Base-by-base conservation (phyloP, 106 monocot species). In the Dendrobium nobile region DNA sequence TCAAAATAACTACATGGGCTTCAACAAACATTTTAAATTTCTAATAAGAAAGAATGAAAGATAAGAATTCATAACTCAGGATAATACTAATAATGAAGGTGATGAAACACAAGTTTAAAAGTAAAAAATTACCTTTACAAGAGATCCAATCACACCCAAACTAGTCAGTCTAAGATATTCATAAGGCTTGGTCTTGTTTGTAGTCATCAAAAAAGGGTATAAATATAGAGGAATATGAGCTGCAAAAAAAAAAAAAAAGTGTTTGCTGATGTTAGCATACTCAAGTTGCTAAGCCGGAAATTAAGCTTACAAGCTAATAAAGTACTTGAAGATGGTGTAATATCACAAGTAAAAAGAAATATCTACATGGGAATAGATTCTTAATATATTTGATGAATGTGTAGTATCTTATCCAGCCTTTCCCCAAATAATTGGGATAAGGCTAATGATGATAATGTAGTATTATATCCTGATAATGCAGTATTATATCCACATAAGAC, bases 121-220 rank as follows among this genome's bases (percentile, higher is more conserved):
- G 1, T 31, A 70, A 70, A 33, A 70, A 27, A 68, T 22, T 91
- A 99, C 98, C 98, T 99, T 99, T 42, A 95, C 95, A 83, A 99
- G 98, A 17, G 98, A 91, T 17, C 98, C 95, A 77, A 99, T 99
- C 58, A 99, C 98, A 54, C 98, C 98, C 82, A 99, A 84, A 84
- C 98, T 99, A 27, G 98, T 95, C 76, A 99, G 88, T 80, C 98
- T 88, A 77, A 99, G 81, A 82, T 91, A 95, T 80, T 99, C 98
- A 76, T 89, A 99, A 56, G 92, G 94, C 81, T 86, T 89, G 59
- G 92, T 84, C 85, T 95, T 99, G 77, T 87, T 95, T 7, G 92
- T 95, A 33, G 95, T 95, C 77, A 95, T 99, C 70, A 99, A 81
- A 79, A 99, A 93, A 42, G 98, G 98, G 82, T 99, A 99, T 41